Evolutionary conservation across 495 filamentous ascomycete species (phyloP), one percentile per base, ranked within the genome.

Genomic region (Eremomyces bilateralis): DNA sequence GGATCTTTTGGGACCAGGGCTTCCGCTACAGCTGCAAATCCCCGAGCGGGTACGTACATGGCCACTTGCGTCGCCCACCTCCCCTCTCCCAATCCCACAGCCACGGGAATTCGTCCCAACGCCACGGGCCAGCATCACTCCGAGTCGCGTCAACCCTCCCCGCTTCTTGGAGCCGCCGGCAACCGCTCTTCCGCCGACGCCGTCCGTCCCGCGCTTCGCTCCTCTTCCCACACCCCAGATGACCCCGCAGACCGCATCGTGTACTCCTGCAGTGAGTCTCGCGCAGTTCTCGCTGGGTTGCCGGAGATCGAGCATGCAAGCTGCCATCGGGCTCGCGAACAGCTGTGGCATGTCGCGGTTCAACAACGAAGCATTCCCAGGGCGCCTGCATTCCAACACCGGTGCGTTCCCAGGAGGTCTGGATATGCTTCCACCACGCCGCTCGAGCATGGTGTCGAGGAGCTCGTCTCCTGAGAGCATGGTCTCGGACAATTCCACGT

Each of bases 181-280:
- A 10, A 42, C 52, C 19, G 37, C 51, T 28, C 40, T 42, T 18
- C 50, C 53, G 4, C 53, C 52, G 3, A 57, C 52, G 2, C 52
- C 54, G 5, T 43, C 56, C 19, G 56, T 70, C 43, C 61, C 59
- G 46, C 73, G 65, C 37, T 59, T 76, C 39, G 68, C 66, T 41
- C 67, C 77, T 35, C 59, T 84, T 42, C 80, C 76, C 10, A 91
- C 80, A 1, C 79, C 80, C 36, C 69, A 71, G 45, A 54, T 85
- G 54, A 84, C 80, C 13, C 81, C 82, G n/a, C 74, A 80, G 47
- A 62, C 64, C 21, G 65, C 65, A 42, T 64, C 67, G 53, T 71
- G 71, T 58, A 90, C 84, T 76, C 85, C 85, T 79, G 83, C 84
- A 59, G 84, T 63, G 78, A 76, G 78, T 76, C 62, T 65, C n/a